phyloP scores from a whole-genome alignment of 345 rosid species.

The Mangifera indica region DNA sequence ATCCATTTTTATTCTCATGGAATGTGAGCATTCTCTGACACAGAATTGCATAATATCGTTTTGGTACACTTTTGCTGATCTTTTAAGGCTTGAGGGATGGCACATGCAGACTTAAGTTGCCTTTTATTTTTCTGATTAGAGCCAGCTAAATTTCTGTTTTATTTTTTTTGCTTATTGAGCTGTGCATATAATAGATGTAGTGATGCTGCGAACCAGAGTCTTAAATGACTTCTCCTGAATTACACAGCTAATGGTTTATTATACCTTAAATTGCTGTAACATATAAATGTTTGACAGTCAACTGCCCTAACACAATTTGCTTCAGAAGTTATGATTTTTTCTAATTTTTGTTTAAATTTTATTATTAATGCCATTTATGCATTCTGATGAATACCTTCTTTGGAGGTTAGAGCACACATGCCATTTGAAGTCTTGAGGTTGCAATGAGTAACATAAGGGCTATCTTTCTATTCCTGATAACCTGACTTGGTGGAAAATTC shows the following conservation, averaged over 20 bases:
- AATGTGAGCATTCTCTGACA: background rate
- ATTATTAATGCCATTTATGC: background rate
- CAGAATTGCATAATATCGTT: background rate
- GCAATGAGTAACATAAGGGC: background rate
- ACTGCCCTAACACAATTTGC: background rate
- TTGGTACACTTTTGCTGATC: background rate
- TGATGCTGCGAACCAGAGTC: background rate
- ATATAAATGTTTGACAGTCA: background rate
- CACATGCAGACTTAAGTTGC: background rate
- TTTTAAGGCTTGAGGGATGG: background rate
- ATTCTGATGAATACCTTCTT: background rate
- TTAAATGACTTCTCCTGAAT: background rate
- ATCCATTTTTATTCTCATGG: conserved; percentile 1
- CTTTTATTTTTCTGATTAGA: background rate
- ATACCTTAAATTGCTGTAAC: background rate
- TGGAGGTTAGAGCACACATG: background rate
- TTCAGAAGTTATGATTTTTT: background rate
- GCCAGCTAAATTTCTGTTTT: background rate
- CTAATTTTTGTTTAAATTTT: background rate
- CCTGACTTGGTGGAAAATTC: background rate
- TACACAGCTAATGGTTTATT: background rate
- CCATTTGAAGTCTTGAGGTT: background rate
- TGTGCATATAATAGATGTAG: background rate
- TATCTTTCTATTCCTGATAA: background rate
- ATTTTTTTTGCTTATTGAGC: background rate